Percentiles rank a stretch among this genome's conserved stretches.
Evolutionary conservation across 1,139 yeast species (phyloP).

Genomic region (Pichia sp.): DNA sequence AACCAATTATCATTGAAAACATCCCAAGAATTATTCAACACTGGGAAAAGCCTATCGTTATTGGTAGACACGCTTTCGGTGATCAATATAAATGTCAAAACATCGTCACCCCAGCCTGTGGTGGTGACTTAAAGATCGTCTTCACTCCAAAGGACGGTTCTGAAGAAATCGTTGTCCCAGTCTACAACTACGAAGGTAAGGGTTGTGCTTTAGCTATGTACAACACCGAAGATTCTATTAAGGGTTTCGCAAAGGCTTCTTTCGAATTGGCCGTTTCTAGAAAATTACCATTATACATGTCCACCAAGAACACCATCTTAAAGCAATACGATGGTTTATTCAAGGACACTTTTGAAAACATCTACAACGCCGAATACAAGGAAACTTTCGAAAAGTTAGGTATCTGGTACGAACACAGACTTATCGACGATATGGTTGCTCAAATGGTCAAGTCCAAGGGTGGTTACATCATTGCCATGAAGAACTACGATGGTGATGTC

Average conservation of each 20-base stretch:
- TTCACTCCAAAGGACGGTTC: constrained; percentile 66
- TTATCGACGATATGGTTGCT: constrained; percentile 87
- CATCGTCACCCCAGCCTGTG: constrained; percentile 64
- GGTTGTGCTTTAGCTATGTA: constrained; percentile 85
- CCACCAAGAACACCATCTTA: constrained; percentile 79
- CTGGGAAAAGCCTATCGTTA: constrained; percentile 81
- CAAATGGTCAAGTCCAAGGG: constrained; percentile 86
- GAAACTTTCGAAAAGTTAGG: constrained; percentile 58
- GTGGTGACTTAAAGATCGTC: constrained; percentile 67
- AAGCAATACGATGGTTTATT: constrained; percentile 82
- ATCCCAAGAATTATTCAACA: constrained; percentile 75
- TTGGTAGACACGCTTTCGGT: constrained; percentile 86
- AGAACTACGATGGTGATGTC: constrained; percentile 86
- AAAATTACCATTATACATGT: constrained; percentile 63
- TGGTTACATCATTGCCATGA: constrained; percentile 80
- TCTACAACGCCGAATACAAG: constrained; percentile 60
- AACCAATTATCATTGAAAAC: constrained; percentile 68
- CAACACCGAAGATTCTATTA: constrained; percentile 78
- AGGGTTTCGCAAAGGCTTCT: constrained; percentile 75
- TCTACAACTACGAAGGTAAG: constrained; percentile 58
- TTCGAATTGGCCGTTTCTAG: constrained; percentile 71
- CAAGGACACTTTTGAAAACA: constrained; percentile 72
- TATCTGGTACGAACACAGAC: constrained; percentile 79
- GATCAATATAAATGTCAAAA: constrained; percentile 86
- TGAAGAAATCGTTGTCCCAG: constrained; percentile 44